phyloP scores from a whole-genome alignment of 208 protist species.

The Kentomonas sorsogonicus region DNA sequence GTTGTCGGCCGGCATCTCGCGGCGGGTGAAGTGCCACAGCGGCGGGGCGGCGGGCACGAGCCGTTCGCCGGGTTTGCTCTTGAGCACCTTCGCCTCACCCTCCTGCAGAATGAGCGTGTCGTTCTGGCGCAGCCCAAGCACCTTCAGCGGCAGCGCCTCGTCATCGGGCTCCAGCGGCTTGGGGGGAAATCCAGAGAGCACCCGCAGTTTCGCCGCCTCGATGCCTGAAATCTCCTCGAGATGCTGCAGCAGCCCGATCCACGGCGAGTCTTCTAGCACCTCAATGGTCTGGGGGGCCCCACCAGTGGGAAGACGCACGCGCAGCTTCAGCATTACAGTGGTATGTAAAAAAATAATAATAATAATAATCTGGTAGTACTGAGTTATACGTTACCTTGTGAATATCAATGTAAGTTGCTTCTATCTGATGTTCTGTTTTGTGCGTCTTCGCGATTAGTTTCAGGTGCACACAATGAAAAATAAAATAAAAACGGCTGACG shows the following conservation, averaged over 20 bases:
- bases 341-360: constrained; percentile 14
- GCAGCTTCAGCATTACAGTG: constrained; percentile 39
- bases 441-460: no score
- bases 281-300: constrained; percentile 31
- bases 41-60: constrained; percentile 80
- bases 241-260: constrained; percentile 25
- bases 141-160: constrained; percentile 22
- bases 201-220: constrained; percentile 23
- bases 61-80: constrained; percentile 43
- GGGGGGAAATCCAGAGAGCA: constrained; percentile 78
- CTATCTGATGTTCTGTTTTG: no score
- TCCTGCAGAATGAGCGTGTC: constrained; percentile 79
- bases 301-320: constrained; percentile 58
- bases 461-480: no score
- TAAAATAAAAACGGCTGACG: no score
- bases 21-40: constrained; percentile 76
- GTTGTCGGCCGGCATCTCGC: constrained; percentile 90
- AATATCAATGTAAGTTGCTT: no score
- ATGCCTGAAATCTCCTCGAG: constrained; percentile 38
- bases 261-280: constrained; percentile 31
- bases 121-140: constrained; percentile 34
- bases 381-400: no score
- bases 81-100: constrained; percentile 57
- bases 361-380: constrained; percentile 9
- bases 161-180: constrained; percentile 42